These are phyloP conservation scores for Angomonas ambiguus DNA, from an alignment of 208 protist species.

Conservation along the genomic window DNA sequence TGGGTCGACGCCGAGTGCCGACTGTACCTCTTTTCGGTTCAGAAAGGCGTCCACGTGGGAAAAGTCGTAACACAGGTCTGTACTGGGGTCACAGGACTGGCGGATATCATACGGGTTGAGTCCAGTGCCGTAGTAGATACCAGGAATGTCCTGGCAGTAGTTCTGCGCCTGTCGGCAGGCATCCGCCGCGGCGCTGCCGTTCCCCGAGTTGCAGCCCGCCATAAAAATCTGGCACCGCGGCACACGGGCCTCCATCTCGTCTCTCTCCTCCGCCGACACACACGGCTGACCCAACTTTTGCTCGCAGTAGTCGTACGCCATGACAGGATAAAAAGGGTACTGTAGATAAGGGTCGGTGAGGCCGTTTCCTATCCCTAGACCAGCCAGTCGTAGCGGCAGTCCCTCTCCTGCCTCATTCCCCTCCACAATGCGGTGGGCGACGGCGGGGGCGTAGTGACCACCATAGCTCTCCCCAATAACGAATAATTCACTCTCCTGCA, in stretches of 20 bases:
- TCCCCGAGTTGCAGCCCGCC: constrained; percentile 16
- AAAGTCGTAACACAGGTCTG: constrained; percentile 84
- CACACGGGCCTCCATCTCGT: constrained; percentile 9
- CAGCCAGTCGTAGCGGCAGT: constrained; percentile 39
- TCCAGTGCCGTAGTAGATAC: constrained; percentile 33
- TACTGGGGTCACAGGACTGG: constrained; percentile 32
- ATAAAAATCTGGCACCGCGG: constrained; percentile 13
- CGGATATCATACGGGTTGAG: constrained; percentile 89
- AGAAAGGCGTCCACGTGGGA: constrained; percentile 42
- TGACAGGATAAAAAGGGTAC: constrained; percentile 56
- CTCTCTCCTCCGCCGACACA: constrained; percentile 22
- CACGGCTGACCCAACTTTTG: constrained; percentile 33
- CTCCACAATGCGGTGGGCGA: constrained; percentile 29
- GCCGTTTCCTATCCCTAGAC: constrained; percentile 82
- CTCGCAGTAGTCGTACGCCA: constrained; percentile 62
- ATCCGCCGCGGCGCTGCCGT: constrained; percentile 11
- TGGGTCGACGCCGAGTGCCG: constrained; percentile 44
- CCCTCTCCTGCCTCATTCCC: constrained; percentile 28
- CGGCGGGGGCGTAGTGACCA: constrained; percentile 66
- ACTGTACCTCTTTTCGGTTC: constrained; percentile 42
- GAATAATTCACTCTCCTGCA: constrained; percentile 60
- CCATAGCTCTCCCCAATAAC: constrained; percentile 80
- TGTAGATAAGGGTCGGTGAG: constrained; percentile 77
- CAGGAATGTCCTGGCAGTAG: constrained; percentile 36
- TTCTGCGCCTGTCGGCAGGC: constrained; percentile 20